phyloP scores from a whole-genome alignment of 257 asterid genomes.

The Scutellaria baicalensis region DNA sequence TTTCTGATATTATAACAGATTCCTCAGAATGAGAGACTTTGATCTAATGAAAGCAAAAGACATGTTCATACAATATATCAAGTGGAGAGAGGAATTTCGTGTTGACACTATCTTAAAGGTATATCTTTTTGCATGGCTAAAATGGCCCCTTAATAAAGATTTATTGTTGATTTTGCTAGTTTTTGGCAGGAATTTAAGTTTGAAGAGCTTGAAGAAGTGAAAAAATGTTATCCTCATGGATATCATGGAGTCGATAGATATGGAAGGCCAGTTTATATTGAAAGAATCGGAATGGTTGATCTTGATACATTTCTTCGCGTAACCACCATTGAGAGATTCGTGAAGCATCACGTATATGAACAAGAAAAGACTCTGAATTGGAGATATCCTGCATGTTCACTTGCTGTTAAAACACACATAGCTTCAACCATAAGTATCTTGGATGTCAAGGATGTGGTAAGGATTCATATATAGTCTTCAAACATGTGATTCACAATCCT shows the following conservation, averaged over 20 bases:
- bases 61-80: conserved; percentile 43
- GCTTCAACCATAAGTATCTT: conserved; percentile 70
- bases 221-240: conserved; percentile 70
- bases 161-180: not conserved
- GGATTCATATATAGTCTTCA: not conserved
- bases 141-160: not conserved
- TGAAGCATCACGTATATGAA: conserved; percentile 58
- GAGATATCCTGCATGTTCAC: conserved; percentile 69
- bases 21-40: conserved; percentile 69
- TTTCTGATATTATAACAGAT: conserved; percentile 30
- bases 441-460: conserved; percentile 77
- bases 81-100: conserved; percentile 64
- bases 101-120: conserved; percentile 53
- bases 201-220: conserved; percentile 49
- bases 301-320: conserved; percentile 38
- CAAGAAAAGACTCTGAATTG: conserved; percentile 61
- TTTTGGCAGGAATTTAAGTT: conserved; percentile 52
- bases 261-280: conserved; percentile 75
- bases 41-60: conserved; percentile 51
- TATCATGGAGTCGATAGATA: conserved; percentile 68
- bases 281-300: conserved; percentile 61
- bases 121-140: not conserved
- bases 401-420: conserved; percentile 66
- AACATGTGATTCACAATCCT: not conserved
- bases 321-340: conserved; percentile 55